Conservation (phyloP, 2,329 filamentous ascomycete genomes). For the Ascochyta koolunga region DNA sequence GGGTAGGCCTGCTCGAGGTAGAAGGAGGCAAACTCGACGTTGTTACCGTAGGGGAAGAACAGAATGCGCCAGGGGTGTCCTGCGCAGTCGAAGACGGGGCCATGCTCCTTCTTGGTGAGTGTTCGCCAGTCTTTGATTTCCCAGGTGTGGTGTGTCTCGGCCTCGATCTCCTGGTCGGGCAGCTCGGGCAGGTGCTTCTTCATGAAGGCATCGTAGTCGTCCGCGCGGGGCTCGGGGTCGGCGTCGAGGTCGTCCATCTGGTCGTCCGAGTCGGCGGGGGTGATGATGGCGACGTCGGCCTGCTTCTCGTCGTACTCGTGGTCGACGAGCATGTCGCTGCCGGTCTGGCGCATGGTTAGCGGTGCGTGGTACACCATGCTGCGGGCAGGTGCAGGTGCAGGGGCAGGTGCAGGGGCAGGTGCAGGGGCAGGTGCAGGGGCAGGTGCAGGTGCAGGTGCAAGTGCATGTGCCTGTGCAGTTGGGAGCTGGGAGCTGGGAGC, state of each 20-base stretch:
- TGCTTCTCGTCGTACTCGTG: conserved; percentile 67
- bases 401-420: background rate
- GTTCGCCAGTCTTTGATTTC: conserved; percentile 82
- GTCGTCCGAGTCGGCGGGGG: conserved; percentile 62
- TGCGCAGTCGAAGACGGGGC: conserved; percentile 84
- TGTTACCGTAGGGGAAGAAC: conserved; percentile 94
- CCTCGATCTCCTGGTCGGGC: conserved; percentile 79
- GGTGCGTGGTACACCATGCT: background rate
- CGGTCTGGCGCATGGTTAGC: conserved; percentile 52
- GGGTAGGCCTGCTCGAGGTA: conserved; percentile 96
- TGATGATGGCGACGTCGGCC: conserved; percentile 67
- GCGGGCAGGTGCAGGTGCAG: background rate
- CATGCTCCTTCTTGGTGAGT: conserved; percentile 80
- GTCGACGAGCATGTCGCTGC: conserved; percentile 68
- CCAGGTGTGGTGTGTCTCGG: conserved; percentile 82
- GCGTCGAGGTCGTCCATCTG: conserved; percentile 62
- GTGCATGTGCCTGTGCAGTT: too few relatives aligned
- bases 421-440: background rate
- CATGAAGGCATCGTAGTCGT: conserved; percentile 82
- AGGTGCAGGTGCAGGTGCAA: too few relatives aligned
- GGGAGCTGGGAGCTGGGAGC: too few relatives aligned
- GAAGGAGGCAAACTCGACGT: conserved; percentile 90
- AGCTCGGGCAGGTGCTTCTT: conserved; percentile 76
- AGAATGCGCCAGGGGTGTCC: conserved; percentile 93
- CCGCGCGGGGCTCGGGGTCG: conserved; percentile 60